Evolutionary conservation across 2,329 filamentous ascomycete genomes (phyloP), one percentile per base, ranked within the genome.

Genomic region (Dothidotthia symphoricarpi): DNA sequence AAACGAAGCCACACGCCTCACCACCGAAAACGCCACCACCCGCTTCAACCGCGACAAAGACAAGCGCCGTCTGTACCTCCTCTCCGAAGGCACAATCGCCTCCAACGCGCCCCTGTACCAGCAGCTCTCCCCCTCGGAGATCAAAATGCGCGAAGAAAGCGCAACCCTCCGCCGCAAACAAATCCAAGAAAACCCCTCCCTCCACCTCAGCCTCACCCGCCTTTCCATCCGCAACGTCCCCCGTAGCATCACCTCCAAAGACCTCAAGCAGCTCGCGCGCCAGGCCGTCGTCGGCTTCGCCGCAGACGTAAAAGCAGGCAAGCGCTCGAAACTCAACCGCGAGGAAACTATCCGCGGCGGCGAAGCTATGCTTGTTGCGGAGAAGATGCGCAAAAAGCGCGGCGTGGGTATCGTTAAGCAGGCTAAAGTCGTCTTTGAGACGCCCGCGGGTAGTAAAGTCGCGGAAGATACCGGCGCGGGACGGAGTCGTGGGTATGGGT

Each of bases 241-340:
- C 3, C 82, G 86, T 47, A 82, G 84, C 60, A 75, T 96, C 48
- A 83, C 78, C 16, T 86, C 87, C 16, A 97, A 95, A 67, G 86
- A 88, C 36, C 76, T 98, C 34, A 98, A 98, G 66, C 84, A 87
- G 28, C 78, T 98, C 30, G 93, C 93, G 9, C 82, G 93, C 49
- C 81, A 93, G 65, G 93, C 88, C n/a, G 81, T 96, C 10, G 93
- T 97, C 32, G 90, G 88, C 1, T 98, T 98, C 59, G 90, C 93
- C 27, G 85, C 77, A 45, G 93, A 98, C 57, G 88, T 91, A 50
- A 95, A 90, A 63, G 76, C 75, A 17, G 88, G 87, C 11, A 76
- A 76, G 24, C 84, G 93, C 17, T 72, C 85, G 47, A 84, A 83
- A 14, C 75, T 98, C 3, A 93, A 87, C n/a, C 89, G 86, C 60